A percentile compares a stretch with the other conserved stretches of the same genome.
These are phyloP conservation scores for Beverwykella pulmonaria DNA, from an alignment of 495 filamentous ascomycete species.

Conservation along the genomic window DNA sequence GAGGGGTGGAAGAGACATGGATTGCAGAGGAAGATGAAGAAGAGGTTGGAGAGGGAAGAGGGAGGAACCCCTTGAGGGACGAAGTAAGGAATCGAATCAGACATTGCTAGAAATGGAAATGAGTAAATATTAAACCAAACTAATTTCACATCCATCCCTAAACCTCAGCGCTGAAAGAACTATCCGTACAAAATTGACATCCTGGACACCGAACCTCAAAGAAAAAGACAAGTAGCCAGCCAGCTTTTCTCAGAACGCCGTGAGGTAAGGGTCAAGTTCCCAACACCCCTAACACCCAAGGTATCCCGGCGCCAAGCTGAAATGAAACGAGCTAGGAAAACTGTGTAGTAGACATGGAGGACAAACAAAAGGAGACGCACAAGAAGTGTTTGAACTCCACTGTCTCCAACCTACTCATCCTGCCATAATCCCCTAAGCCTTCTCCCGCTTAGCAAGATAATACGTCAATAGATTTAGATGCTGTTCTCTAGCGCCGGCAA, in stretches of 20 bases:
- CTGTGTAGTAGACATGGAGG: neutral
- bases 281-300: neutral
- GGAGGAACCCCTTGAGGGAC: neutral
- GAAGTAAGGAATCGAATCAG: no score
- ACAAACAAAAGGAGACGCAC: neutral
- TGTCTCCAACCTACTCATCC: neutral
- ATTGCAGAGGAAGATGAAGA: constrained; percentile 8
- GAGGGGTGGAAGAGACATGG: constrained; percentile 9
- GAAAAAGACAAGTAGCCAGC: neutral
- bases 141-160: neutral
- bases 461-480: constrained; percentile 50
- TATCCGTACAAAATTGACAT: neutral
- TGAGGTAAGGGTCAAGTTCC: neutral
- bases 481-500: constrained; percentile 46
- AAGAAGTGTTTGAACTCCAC: neutral
- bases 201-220: neutral
- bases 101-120: no score
- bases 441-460: constrained; percentile 46
- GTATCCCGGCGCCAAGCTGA: neutral
- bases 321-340: neutral
- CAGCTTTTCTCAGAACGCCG: neutral
- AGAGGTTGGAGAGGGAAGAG: neutral
- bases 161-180: neutral
- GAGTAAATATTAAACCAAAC: neutral
- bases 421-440: neutral